Evolutionary conservation across 768 basidiomycete species (phyloP).

Genomic region (Cyclocybe cylindracea): DNA sequence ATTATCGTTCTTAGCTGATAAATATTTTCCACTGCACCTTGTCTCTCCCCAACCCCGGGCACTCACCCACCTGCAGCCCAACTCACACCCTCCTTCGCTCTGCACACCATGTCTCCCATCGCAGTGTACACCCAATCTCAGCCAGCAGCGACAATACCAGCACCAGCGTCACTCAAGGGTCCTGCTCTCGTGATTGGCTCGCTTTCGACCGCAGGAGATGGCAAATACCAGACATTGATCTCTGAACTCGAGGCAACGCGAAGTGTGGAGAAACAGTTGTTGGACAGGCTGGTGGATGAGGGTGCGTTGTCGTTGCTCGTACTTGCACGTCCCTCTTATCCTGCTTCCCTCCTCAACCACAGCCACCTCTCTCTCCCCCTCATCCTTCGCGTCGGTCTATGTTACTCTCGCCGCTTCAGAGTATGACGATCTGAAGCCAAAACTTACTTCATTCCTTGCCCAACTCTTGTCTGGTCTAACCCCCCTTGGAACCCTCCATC

Average conservation of each 20-base stretch:
- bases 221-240: conserved; percentile 73
- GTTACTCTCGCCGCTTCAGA: conserved; percentile 65
- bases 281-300: conserved; percentile 80
- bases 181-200: conserved; percentile 77
- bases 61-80: not conserved
- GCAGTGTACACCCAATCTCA: conserved; percentile 43
- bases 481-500: conserved; percentile 69
- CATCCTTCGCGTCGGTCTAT: conserved; percentile 65
- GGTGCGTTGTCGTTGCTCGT: conserved; percentile 45
- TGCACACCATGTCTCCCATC: conserved; percentile 57
- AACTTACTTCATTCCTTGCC: conserved; percentile 55
- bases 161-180: conserved; percentile 35
- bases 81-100: conserved; percentile 4
- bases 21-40: conserved; percentile 10
- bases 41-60: conserved; percentile 4
- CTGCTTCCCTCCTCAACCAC: conserved; percentile 6
- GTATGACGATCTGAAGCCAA: conserved; percentile 56
- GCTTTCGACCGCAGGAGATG: conserved; percentile 74
- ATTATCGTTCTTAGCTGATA: conserved; percentile 14
- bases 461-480: conserved; percentile 61
- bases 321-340: not conserved
- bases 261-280: conserved; percentile 74
- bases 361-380: conserved; percentile 61
- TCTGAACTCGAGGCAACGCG: conserved; percentile 54
- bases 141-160: conserved; percentile 15